These are phyloP conservation scores for Madurella fahalii DNA, from an alignment of 2,329 filamentous ascomycete genomes.

Conservation along the genomic window DNA sequence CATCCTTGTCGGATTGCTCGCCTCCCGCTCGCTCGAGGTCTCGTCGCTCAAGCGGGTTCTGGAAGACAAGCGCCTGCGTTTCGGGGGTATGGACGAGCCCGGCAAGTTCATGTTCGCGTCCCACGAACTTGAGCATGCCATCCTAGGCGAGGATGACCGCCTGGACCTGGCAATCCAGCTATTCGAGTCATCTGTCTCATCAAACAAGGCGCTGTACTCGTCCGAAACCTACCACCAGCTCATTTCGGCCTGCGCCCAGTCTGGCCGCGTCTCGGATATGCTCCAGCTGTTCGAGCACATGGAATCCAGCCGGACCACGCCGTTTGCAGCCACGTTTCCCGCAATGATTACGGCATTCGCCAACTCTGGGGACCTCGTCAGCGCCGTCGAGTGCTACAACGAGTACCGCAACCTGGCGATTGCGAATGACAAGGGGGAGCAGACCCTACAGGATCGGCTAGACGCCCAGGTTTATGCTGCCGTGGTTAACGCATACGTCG, in stretches of 20 bases:
- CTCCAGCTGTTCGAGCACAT: slow-evolving; percentile 86
- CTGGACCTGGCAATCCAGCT: slow-evolving; percentile 80
- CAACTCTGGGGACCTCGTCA: slow-evolving; percentile 72
- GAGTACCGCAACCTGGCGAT: slow-evolving; percentile 90
- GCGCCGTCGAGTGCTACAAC: slow-evolving; percentile 91
- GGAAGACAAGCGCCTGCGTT: slow-evolving; percentile 78
- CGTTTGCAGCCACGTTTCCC: slow-evolving; percentile 78
- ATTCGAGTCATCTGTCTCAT: slow-evolving; percentile 70
- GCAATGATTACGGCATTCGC: slow-evolving; percentile 95
- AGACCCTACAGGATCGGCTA: slow-evolving; percentile 64
- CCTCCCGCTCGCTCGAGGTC: slow-evolving; percentile 75
- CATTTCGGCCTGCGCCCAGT: slow-evolving; percentile 80
- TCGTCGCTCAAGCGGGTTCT: slow-evolving; percentile 66
- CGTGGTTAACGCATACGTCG: slow-evolving; percentile 84
- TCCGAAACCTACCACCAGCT: slow-evolving; percentile 80
- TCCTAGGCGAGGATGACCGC: slow-evolving; percentile 82
- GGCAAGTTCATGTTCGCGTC: slow-evolving; percentile 87
- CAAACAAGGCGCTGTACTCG: slow-evolving; percentile 63
- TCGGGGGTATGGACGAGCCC: slow-evolving; percentile 77
- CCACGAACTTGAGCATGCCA: slow-evolving; percentile 79
- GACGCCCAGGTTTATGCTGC: slow-evolving; percentile 86
- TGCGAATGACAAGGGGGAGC: slow-evolving; percentile 69
- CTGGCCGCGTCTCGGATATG: slow-evolving; percentile 82
- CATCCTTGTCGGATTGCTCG: slow-evolving; percentile 78
- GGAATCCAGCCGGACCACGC: slow-evolving; percentile 70